A percentile compares a stretch with the other conserved stretches of the same genome.
Conservation (phyloP, 2,329 filamentous ascomycete genomes). For the Alternaria infectoria region DNA sequence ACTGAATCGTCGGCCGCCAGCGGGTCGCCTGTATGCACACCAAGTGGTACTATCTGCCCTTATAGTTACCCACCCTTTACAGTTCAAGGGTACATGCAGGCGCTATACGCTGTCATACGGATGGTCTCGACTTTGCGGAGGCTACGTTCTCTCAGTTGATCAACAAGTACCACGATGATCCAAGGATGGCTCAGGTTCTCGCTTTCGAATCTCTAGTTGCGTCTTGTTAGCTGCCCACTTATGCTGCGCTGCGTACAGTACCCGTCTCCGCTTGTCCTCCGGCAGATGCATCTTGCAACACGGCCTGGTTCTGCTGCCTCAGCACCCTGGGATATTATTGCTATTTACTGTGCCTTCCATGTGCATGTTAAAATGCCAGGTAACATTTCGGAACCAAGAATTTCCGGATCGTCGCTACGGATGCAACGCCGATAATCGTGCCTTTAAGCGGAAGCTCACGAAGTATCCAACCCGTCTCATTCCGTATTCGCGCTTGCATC, state of each 20-base stretch:
- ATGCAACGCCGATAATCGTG: not conserved
- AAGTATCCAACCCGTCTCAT: not conserved
- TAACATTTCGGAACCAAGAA: not conserved
- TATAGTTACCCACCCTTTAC: constrained; percentile 7
- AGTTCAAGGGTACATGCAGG: constrained; percentile 6
- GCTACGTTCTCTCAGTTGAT: not conserved
- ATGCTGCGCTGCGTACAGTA: not conserved
- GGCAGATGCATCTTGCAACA: not conserved
- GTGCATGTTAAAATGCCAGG: not conserved
- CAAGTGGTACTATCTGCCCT: constrained; percentile 10
- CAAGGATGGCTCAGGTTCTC: not conserved
- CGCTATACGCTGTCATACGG: constrained; percentile 10
- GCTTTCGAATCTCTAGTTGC: not conserved
- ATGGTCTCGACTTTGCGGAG: constrained; percentile 4
- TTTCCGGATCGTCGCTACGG: not conserved
- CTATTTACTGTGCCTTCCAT: not conserved
- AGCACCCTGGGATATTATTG: not conserved
- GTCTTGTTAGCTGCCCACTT: not conserved
- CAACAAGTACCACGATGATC: not conserved
- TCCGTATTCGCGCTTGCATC: not conserved
- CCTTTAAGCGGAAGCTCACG: not conserved
- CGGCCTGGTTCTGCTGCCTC: not conserved
- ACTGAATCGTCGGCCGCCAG: constrained; percentile 13
- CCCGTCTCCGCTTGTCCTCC: not conserved
- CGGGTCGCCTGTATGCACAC: constrained; percentile 14